Conservation (phyloP, 495 filamentous ascomycete species). For the Tetracladium setigerum region DNA sequence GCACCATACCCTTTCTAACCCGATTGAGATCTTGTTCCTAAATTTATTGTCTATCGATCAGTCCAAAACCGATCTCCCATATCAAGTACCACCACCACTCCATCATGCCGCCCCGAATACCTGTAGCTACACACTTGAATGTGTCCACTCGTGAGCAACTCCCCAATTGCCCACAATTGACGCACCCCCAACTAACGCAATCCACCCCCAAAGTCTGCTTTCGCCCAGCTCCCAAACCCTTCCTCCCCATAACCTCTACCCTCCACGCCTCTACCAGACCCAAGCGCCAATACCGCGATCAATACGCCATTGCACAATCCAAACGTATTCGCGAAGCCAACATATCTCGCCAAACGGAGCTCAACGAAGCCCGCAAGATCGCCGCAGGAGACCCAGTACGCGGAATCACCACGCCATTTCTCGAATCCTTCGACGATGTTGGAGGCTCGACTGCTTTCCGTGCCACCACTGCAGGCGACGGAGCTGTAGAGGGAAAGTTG, state of each 20-base stretch:
- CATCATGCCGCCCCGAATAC: conserved; percentile 71
- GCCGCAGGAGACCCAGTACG: conserved; percentile 68
- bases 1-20: too few species aligned
- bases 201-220: conserved; percentile 35
- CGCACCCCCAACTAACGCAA: conserved; percentile 5
- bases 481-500: conserved; percentile 21
- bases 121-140: conserved; percentile 52
- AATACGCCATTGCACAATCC: conserved; percentile 62
- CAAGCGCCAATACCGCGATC: conserved; percentile 44
- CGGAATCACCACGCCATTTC: conserved; percentile 71
- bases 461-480: conserved; percentile 28
- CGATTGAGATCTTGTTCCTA: too few species aligned
- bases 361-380: conserved; percentile 51
- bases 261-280: conserved; percentile 19
- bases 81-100: too few species aligned
- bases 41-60: too few species aligned
- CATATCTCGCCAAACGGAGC: conserved; percentile 58
- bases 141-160: conserved; percentile 50
- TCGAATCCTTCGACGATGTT: conserved; percentile 67
- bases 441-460: conserved; percentile 21
- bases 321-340: conserved; percentile 76
- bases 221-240: conserved; percentile 27
- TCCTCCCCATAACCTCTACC: conserved; percentile 12
- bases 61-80: too few species aligned
- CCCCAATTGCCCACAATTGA: not conserved